Evolutionary conservation across 2,329 filamentous ascomycete species (phyloP).

Genomic region (Didymella pomorum): DNA sequence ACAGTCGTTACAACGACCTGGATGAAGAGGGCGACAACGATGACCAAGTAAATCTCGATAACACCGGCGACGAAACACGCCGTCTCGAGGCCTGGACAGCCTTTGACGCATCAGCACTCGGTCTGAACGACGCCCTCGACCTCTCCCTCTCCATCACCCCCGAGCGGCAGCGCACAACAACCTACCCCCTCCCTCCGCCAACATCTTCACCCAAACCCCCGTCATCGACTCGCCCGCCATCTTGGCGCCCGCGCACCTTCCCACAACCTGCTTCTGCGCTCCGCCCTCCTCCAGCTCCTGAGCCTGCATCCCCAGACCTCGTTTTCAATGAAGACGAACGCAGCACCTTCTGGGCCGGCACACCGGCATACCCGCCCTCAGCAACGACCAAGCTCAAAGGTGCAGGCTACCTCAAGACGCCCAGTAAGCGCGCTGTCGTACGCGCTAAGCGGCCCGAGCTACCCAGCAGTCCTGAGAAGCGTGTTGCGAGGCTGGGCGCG

Average conservation of each 20-base stretch:
- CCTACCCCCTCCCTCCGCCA: slow-evolving; percentile 1
- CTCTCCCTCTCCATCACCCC: slow-evolving; percentile 42
- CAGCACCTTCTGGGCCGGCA: slow-evolving; percentile 41
- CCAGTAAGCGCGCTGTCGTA: slow-evolving; percentile 52
- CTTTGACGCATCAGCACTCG: slow-evolving; percentile 47
- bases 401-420: slow-evolving; percentile 57
- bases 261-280: slow-evolving; percentile 1
- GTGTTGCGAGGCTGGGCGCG: slow-evolving; percentile 21
- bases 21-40: slow-evolving; percentile 12
- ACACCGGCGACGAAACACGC: slow-evolving; percentile 39
- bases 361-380: slow-evolving; percentile 29
- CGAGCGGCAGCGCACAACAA: slow-evolving; percentile 23
- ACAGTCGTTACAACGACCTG: slow-evolving; percentile 2
- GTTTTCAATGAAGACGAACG: slow-evolving; percentile 18
- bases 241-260: slow-evolving; percentile 3
- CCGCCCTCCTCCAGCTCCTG: slow-evolving; percentile 12
- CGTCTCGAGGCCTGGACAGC: slow-evolving; percentile 51
- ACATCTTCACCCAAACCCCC: slow-evolving; percentile 20
- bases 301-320: slow-evolving; percentile 14
- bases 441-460: slow-evolving; percentile 45
- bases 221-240: slow-evolving; percentile 7
- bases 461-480: slow-evolving; percentile 37
- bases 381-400: slow-evolving; percentile 22
- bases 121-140: slow-evolving; percentile 38
- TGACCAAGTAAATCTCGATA: slow-evolving; percentile 2